A percentile compares a stretch with the other conserved stretches of the same genome.
These are phyloP conservation scores for Didymella glomerata DNA, from an alignment of 2,329 filamentous ascomycete species.

Conservation along the genomic window DNA sequence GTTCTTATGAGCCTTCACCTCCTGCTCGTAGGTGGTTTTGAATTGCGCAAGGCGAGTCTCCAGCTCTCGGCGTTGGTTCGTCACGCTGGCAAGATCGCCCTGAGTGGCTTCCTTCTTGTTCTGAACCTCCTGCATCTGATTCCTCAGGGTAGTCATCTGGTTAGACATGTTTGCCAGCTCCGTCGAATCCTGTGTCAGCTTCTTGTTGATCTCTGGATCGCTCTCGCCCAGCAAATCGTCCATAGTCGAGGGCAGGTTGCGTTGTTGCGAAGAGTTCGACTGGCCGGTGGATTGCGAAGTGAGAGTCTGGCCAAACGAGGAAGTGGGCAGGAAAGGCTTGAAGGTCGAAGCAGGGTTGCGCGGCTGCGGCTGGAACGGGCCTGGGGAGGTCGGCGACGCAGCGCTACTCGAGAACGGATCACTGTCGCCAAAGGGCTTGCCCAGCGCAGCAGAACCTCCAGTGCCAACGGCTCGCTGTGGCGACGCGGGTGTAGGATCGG, in stretches of 20 bases:
- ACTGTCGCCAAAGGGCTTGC: constrained; percentile 54
- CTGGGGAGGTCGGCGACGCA: constrained; percentile 63
- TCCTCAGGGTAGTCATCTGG: constrained; percentile 88
- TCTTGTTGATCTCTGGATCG: constrained; percentile 87
- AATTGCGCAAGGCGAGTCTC: constrained; percentile 88
- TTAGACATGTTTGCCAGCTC: constrained; percentile 96
- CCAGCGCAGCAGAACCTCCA: constrained; percentile 68
- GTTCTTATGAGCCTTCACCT: constrained; percentile 83
- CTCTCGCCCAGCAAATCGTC: constrained; percentile 87
- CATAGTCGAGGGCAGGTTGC: constrained; percentile 60
- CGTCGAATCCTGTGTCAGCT: constrained; percentile 85
- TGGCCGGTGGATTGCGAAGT: constrained; percentile 78
- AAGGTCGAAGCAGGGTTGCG: constrained; percentile 65
- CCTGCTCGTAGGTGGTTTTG: constrained; percentile 88
- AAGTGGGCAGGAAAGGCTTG: constrained; percentile 91
- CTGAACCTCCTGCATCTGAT: constrained; percentile 93
- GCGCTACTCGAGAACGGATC: constrained; percentile 69
- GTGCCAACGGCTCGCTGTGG: constrained; percentile 74
- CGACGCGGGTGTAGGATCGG: constrained; percentile 58
- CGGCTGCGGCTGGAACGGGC: constrained; percentile 57
- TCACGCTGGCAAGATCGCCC: constrained; percentile 81
- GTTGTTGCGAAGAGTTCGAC: constrained; percentile 54
- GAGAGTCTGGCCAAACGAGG: constrained; percentile 86
- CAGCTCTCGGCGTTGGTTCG: constrained; percentile 89
- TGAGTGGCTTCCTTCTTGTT: constrained; percentile 80